Percentiles rank a stretch among this genome's conserved stretches.
These are phyloP conservation scores for Lagenaria siceraria DNA, from an alignment of 306 rosid genomes.

Conservation along the genomic window DNA sequence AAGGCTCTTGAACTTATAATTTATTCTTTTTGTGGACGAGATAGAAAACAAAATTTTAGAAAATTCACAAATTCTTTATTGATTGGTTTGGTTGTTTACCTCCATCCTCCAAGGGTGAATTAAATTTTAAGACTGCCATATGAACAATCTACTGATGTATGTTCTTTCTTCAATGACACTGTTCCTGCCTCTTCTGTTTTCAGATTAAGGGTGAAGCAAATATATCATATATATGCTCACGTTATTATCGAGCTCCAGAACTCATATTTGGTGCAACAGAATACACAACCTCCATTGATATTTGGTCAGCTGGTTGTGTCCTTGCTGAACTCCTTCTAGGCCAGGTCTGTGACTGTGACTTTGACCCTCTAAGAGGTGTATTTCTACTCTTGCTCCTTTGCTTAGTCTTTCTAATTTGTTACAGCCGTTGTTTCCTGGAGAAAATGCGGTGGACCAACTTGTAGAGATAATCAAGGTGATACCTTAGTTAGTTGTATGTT, in stretches of 20 bases:
- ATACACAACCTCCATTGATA: conserved; percentile 82
- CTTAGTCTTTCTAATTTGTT: background rate
- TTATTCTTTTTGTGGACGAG: background rate
- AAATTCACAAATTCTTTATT: background rate
- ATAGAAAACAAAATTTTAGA: background rate
- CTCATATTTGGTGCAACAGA: conserved; percentile 97
- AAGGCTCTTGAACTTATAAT: background rate
- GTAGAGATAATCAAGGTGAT: conserved; percentile 92
- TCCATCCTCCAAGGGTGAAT: background rate
- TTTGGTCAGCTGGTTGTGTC: conserved; percentile 99
- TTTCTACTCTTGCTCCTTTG: background rate
- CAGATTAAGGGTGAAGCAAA: conserved; percentile 89
- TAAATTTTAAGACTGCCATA: background rate
- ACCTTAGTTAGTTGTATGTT: background rate
- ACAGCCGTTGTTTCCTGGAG: conserved; percentile 94
- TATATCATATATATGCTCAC: conserved; percentile 87
- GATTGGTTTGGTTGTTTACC: background rate
- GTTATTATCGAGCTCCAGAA: conserved; percentile 96
- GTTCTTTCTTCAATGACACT: background rate
- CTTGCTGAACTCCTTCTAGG: conserved; percentile 97
- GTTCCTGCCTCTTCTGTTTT: conserved; percentile 2
- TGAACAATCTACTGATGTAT: background rate
- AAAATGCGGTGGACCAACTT: conserved; percentile 93
- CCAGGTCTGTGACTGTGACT: conserved; percentile 39
- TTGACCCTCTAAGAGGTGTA: background rate